Evolutionary conservation across 805 yeast genomes (phyloP), one percentile per base, ranked within the genome.

Genomic region (Ogataea degrootiae): DNA sequence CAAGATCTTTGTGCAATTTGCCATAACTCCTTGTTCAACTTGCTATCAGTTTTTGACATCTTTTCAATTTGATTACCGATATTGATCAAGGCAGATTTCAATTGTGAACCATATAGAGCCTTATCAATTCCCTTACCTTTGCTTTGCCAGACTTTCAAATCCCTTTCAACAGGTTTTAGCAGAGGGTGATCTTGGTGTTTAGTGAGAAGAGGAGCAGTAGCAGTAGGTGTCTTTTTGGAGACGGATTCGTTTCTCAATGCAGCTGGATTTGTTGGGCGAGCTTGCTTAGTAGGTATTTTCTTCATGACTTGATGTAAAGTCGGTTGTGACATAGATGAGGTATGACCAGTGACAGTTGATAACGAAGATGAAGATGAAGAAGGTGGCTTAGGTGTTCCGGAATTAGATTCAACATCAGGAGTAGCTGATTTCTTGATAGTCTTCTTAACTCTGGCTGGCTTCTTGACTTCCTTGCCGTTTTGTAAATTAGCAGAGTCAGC

Each of bases 111-210:
- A 67, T 67, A 65, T 23, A 52, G 61, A 14, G 59, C 46, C 45
- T 63, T 65, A 38, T 63, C 67, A 50, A 63, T 47, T 4, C 68
- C 66, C 39, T 61, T 62, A 12, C 68, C 68, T 43, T 58, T 61
- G 35, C 59, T 54, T 41, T 56, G 62, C 68, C 68, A 65, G 16
- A 59, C 54, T 43, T 50, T 57, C 37, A 65, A 50, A 46, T 65
- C 61, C 26, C 46, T 54, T 19, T 60, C 61, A 36, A 65, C 68
- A 7, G 65, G 56, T 37, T 48, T 52, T 22, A 65, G 46, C 31
- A 56, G 29, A n/a, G 65, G 58, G 45, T 58, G 60, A 38, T 52
- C 47, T 22, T 19, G 23, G 43, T 39, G 33, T 14, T 39, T 39
- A n/a, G 2, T 19, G 14, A 41, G 11, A 15, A 48, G 50, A 9